Percentiles rank a stretch among this genome's conserved stretches.
Conservation (phyloP, 306 rosid species). For the Biancaea sappan region DNA sequence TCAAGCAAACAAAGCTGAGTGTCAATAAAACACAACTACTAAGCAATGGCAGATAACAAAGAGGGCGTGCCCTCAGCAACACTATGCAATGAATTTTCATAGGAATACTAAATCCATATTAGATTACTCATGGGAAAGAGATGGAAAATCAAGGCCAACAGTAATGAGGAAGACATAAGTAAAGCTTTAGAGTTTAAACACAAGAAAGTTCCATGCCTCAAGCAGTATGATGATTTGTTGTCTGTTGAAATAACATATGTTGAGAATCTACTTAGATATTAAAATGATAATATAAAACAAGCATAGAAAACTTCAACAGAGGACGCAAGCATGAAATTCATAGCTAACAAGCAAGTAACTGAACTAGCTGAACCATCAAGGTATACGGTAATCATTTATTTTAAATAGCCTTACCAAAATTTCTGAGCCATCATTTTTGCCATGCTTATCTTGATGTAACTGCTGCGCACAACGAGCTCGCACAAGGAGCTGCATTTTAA, state of each 20-base stretch:
- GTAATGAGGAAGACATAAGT: background rate
- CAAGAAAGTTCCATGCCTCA: background rate
- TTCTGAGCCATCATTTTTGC: slow-evolving; percentile 31
- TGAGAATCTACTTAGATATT: background rate
- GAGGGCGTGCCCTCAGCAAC: background rate
- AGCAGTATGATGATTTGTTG: background rate
- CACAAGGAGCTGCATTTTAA: slow-evolving; percentile 83
- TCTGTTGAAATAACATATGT: slow-evolving; percentile 1
- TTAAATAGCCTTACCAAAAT: slow-evolving; percentile 51
- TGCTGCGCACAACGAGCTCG: slow-evolving; percentile 70
- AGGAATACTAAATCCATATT: background rate
- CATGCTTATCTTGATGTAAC: slow-evolving; percentile 36
- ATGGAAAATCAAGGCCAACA: background rate
- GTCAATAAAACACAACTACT: background rate
- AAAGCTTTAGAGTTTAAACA: background rate
- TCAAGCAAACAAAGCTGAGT: slow-evolving; percentile 9
- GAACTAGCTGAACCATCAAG: slow-evolving; percentile 10
- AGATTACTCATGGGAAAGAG: background rate
- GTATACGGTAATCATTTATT: slow-evolving; percentile 4
- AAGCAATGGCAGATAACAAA: slow-evolving; percentile 1
- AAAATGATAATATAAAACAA: background rate
- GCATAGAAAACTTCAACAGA: background rate
- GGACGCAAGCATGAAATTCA: background rate
- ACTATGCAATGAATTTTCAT: background rate
- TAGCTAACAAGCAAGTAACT: background rate